Evolutionary conservation across 352 stramenopile species (phyloP).

Genomic region (Pythium rhizo-oryzae): DNA sequence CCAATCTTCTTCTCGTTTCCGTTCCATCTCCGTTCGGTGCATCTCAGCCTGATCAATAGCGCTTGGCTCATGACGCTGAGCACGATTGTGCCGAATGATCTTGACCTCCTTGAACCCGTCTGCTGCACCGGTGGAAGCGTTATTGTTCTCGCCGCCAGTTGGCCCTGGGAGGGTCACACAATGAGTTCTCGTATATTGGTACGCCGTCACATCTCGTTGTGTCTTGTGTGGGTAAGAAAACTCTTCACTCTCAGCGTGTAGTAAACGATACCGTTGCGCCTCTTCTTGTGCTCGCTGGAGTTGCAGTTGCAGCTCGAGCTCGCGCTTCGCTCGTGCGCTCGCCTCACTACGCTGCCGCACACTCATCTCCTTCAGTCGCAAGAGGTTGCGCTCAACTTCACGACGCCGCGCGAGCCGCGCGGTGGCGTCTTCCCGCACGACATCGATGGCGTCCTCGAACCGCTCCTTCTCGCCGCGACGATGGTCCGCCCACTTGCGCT

Average conservation of each 20-base stretch:
- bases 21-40: constrained; percentile 45
- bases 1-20: constrained; percentile 40
- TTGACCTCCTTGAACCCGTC: constrained; percentile 35
- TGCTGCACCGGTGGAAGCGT: neutral
- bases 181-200: constrained; percentile 59
- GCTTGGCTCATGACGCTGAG: constrained; percentile 35
- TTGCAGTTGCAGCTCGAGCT: constrained; percentile 39
- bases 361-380: constrained; percentile 44
- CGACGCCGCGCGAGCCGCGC: constrained; percentile 30
- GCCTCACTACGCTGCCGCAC: constrained; percentile 46
- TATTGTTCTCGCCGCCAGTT: neutral
- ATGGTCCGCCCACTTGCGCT: constrained; percentile 63
- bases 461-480: constrained; percentile 35
- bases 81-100: constrained; percentile 58
- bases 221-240: constrained; percentile 40
- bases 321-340: constrained; percentile 37
- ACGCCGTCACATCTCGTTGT: constrained; percentile 48
- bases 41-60: constrained; percentile 46
- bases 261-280: constrained; percentile 27
- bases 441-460: constrained; percentile 37
- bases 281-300: constrained; percentile 35
- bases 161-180: constrained; percentile 29
- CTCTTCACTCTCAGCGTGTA: constrained; percentile 42
- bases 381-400: constrained; percentile 51
- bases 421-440: constrained; percentile 31